phyloP scores from a whole-genome alignment of 805 yeast genomes.

The Suhomyces pyralidae region DNA sequence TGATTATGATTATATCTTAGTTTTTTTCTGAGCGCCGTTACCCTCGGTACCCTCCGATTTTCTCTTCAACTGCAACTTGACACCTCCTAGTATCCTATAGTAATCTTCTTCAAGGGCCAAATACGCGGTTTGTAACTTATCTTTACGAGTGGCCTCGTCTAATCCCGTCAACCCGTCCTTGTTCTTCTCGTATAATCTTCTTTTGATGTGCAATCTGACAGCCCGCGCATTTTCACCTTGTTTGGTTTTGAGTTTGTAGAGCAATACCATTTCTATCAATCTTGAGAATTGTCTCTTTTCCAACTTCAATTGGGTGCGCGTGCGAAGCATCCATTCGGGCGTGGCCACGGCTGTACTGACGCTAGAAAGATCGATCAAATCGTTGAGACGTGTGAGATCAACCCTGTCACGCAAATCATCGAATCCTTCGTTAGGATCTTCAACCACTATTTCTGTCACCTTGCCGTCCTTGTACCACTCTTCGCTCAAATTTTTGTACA shows the following conservation, averaged over 20 bases:
- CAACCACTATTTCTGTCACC: conserved; percentile 77
- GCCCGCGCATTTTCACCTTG: conserved; percentile 28
- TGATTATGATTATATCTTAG: not conserved
- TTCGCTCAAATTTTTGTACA: conserved; percentile 57
- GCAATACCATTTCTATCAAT: conserved; percentile 69
- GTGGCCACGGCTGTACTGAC: conserved; percentile 16
- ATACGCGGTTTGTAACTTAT: conserved; percentile 75
- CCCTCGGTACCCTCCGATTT: conserved; percentile 1
- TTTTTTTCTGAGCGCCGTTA: conserved; percentile 1
- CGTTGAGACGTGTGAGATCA: conserved; percentile 50
- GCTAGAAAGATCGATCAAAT: conserved; percentile 16
- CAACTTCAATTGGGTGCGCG: conserved; percentile 49
- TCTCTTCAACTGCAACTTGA: conserved; percentile 20
- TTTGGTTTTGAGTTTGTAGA: conserved; percentile 35
- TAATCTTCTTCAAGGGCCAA: conserved; percentile 70
- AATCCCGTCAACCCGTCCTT: conserved; percentile 69
- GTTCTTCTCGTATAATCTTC: conserved; percentile 73
- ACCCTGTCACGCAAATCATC: conserved; percentile 86
- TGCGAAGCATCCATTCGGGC: conserved; percentile 38
- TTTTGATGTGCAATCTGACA: conserved; percentile 63
- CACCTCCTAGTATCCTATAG: conserved; percentile 47
- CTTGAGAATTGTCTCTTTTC: conserved; percentile 78
- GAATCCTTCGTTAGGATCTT: conserved; percentile 90
- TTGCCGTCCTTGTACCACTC: conserved; percentile 51
- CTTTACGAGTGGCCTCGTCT: conserved; percentile 60